phyloP scores from a whole-genome alignment of 139 green algal genomes.

The Closterium sp. region DNA sequence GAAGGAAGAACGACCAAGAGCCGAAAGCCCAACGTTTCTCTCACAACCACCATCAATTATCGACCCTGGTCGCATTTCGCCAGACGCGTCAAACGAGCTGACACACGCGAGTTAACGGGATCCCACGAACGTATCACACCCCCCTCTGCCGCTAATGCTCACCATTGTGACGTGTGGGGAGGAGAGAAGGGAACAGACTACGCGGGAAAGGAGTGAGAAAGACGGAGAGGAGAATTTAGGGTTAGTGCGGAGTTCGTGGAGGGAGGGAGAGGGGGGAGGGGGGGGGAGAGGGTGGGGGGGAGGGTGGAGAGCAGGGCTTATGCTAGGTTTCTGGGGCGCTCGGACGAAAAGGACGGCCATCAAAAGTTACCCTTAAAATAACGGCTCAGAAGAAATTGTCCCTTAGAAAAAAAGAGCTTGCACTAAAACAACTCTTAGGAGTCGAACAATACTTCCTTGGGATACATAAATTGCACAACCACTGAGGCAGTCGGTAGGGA shows the following conservation, averaged over 20 bases:
- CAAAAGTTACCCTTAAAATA: no score
- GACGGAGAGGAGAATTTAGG: neutral
- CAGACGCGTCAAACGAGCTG: neutral
- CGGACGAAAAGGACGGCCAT: no score
- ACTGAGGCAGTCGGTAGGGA: no score
- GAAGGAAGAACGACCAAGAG: neutral
- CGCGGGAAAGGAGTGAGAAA: neutral
- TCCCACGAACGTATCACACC: neutral
- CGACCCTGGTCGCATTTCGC: neutral
- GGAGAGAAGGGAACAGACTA: neutral
- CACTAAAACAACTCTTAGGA: no score
- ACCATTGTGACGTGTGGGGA: neutral
- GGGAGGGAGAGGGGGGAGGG: neutral
- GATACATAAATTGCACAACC: no score
- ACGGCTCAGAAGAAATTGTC: no score
- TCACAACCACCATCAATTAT: neutral
- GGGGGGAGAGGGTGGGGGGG: neutral
- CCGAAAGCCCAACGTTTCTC: neutral
- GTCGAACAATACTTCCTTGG: no score
- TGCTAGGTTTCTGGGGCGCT: no score
- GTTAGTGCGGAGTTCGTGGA: neutral
- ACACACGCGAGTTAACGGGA: neutral
- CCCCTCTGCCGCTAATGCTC: neutral
- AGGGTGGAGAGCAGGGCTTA: neutral
- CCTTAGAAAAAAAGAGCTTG: no score